A percentile compares a stretch with the other conserved stretches of the same genome.
Evolutionary conservation across 257 asterid genomes (phyloP).

Genomic region (Penstemon barbatus): DNA sequence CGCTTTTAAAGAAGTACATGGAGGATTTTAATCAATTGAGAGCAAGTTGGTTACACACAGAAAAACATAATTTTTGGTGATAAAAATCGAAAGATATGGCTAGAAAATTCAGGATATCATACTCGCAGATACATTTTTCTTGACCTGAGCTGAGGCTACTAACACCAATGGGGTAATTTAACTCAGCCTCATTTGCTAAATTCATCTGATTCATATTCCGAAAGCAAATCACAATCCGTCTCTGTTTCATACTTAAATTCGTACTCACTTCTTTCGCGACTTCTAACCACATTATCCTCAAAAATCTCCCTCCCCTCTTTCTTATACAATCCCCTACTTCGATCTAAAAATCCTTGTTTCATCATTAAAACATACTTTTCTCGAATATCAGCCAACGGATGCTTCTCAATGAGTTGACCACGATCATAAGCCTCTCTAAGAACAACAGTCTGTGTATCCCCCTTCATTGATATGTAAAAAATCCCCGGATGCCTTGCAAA

Average conservation of each 20-base stretch:
- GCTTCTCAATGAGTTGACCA: constrained; percentile 60
- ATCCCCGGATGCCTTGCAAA: constrained; percentile 90
- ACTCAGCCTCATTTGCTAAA: constrained; percentile 22
- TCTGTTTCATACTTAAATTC: constrained; percentile 52
- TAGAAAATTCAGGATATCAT: background rate
- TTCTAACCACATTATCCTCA: constrained; percentile 30
- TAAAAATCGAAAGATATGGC: background rate
- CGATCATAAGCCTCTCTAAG: constrained; percentile 86
- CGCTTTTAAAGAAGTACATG: no score
- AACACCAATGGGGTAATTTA: background rate
- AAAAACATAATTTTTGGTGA: no score
- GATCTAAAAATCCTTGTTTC: constrained; percentile 65
- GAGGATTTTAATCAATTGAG: no score
- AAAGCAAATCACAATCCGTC: constrained; percentile 42
- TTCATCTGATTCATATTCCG: constrained; percentile 61
- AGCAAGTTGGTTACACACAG: no score
- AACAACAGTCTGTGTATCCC: constrained; percentile 68
- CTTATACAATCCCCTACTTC: constrained; percentile 70
- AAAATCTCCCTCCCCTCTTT: constrained; percentile 29
- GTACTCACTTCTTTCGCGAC: constrained; percentile 26
- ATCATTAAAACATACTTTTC: constrained; percentile 61
- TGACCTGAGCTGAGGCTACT: background rate
- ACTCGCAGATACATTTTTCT: constrained; percentile 11
- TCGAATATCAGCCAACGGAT: constrained; percentile 63
- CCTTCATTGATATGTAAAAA: constrained; percentile 77